A percentile compares a stretch with the other conserved stretches of the same genome.
Evolutionary conservation across 2,329 filamentous ascomycete genomes (phyloP).

Genomic region (Microsporum ferrugineum): DNA sequence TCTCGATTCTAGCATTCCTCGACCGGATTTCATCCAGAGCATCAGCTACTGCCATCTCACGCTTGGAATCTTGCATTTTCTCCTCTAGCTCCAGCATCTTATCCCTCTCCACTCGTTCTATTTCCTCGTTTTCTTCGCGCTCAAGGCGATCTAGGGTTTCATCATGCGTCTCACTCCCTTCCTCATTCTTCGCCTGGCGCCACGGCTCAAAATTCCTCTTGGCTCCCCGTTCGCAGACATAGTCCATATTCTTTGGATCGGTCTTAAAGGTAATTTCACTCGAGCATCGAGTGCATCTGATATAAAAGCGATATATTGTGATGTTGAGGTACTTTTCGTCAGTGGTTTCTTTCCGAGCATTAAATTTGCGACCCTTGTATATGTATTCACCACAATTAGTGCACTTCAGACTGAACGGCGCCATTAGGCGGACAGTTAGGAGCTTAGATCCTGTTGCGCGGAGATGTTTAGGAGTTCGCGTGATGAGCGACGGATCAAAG

Average conservation of each 20-base stretch:
- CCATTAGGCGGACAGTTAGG: constrained; percentile 83
- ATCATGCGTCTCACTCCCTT: constrained; percentile 66
- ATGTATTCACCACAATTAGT: constrained; percentile 63
- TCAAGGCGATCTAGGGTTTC: constrained; percentile 63
- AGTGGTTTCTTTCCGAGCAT: constrained; percentile 83
- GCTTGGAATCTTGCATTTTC: constrained; percentile 83
- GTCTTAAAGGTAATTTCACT: constrained; percentile 88
- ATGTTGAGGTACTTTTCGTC: constrained; percentile 84
- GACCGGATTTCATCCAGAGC: constrained; percentile 89
- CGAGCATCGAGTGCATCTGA: constrained; percentile 74
- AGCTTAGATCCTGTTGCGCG: constrained; percentile 59
- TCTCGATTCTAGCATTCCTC: constrained; percentile 76
- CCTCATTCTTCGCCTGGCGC: constrained; percentile 53
- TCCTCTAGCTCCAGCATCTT: constrained; percentile 92
- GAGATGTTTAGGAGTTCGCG: constrained; percentile 47
- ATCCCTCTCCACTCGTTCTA: constrained; percentile 61
- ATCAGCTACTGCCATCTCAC: constrained; percentile 94
- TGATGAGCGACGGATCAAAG: constrained; percentile 81
- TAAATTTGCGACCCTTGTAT: constrained; percentile 90
- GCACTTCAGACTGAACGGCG: constrained; percentile 72
- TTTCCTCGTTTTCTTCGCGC: constrained; percentile 54
- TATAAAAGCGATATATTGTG: constrained; percentile 81
- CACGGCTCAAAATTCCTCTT: constrained; percentile 91
- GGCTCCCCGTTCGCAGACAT: constrained; percentile 67
- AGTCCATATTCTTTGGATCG: constrained; percentile 87